Base-by-base conservation (phyloP, 2,329 filamentous ascomycete species). In the Plectosphaerella cucumerina region DNA sequence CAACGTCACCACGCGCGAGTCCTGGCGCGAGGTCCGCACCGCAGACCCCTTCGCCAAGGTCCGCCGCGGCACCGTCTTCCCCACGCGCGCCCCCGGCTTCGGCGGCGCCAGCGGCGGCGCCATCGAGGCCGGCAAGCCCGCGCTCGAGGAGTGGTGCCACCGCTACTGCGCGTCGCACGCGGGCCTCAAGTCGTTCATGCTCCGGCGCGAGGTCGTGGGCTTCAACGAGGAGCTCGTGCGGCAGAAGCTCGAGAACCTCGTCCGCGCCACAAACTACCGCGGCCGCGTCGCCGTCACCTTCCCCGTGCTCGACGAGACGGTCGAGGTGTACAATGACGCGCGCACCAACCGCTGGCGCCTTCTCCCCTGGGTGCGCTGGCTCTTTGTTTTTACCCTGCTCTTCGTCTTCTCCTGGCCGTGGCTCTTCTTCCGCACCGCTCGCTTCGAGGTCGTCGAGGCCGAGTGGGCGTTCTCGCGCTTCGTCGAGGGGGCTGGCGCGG, bases 391-490 rank as follows among this genome's bases (percentile, higher is more conserved):
- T 6, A 83, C 83, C 0, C 81, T 90, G 53, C 65, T 87, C 12
- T 87, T 87, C 76, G 60, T 91, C 51, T 73, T 91, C 58, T 72
- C 80, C 3, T 91, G 87, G 87, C 87, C 87, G 0, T 78, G 80
- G 51, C 73, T 91, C 12, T 85, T 81, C 67, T 76, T 89, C 62
- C 68, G 77, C 17, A 91, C 87, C 2, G 82, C 80, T 62, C 75
- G 80, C 46, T 91, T 85, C 69, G 78, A 85, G 56, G 83, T 88
- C 3, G 76, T 82, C 3, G 71, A 74, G 20, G 77, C 79, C 0
- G 74, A 84, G 33, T 91, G 85, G 85, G 65, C 71, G 1, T 84
- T 77, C 57, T 80, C 77, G 3, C 59, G 63, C 4, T 49, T 49
- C 6, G 34, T 8, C 26, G 20, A 20, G 23, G 50, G 18, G 49